Percentiles rank a stretch among this genome's conserved stretches.
These are phyloP conservation scores for Lotus japonicus DNA, from an alignment of 306 rosid genomes.

Conservation along the genomic window DNA sequence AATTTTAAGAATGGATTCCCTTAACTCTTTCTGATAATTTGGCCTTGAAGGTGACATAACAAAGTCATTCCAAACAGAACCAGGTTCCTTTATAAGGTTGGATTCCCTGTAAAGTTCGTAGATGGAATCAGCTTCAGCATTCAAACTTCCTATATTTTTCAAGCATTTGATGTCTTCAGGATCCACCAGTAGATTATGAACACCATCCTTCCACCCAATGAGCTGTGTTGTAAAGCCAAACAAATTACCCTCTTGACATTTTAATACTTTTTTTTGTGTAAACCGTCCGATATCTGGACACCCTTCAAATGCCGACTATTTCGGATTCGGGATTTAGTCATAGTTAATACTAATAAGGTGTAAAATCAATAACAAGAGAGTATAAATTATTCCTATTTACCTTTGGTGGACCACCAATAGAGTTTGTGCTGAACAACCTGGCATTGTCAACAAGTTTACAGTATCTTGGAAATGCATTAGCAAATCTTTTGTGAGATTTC, in stretches of 20 bases:
- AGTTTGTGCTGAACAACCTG: conserved; percentile 58
- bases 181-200: conserved; percentile 47
- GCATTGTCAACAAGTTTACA: conserved; percentile 82
- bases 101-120: conserved; percentile 56
- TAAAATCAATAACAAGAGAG: neutral
- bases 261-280: too few species aligned
- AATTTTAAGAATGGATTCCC: conserved; percentile 37
- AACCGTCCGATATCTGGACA: too few species aligned
- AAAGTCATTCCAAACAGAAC: conserved; percentile 59
- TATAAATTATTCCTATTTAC: conserved; percentile 26
- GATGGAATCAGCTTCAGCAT: conserved; percentile 64
- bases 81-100: conserved; percentile 24
- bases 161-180: conserved; percentile 46
- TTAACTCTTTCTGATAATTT: conserved; percentile 40
- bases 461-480: conserved; percentile 57
- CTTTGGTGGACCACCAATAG: conserved; percentile 53
- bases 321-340: too few species aligned
- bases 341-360: too few species aligned
- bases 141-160: conserved; percentile 38
- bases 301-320: too few species aligned
- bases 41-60: conserved; percentile 49
- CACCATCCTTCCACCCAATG: conserved; percentile 65
- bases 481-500: conserved; percentile 93
- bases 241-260: neutral
- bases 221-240: conserved; percentile 39